Percentiles rank a stretch among this genome's conserved stretches.
phyloP scores from a whole-genome alignment of 768 basidiomycete genomes.

The Rhodotorula diobovata region DNA sequence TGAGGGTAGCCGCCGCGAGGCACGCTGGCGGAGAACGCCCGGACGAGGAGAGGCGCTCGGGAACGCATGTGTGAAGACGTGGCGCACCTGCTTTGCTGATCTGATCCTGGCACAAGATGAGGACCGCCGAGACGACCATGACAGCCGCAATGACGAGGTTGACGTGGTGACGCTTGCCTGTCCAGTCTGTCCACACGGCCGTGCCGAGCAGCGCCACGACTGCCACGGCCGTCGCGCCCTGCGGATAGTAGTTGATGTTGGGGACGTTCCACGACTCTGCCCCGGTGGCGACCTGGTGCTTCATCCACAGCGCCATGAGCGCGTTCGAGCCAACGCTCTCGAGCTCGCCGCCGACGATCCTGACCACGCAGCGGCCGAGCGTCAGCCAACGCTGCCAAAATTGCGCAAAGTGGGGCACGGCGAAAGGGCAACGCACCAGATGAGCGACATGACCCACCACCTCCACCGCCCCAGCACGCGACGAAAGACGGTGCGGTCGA shows the following conservation, averaged over 20 bases:
- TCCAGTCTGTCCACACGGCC: conserved; percentile 60
- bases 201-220: conserved; percentile 32
- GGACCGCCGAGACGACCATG: conserved; percentile 61
- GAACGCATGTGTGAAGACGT: too few species aligned
- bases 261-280: conserved; percentile 23
- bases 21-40: too few species aligned
- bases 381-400: not conserved
- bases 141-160: conserved; percentile 63
- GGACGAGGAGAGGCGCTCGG: not conserved
- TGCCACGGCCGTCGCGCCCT: conserved; percentile 38
- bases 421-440: conserved; percentile 5
- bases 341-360: conserved; percentile 29
- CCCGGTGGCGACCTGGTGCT: conserved; percentile 38
- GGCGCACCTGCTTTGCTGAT: conserved; percentile 24
- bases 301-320: conserved; percentile 23
- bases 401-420: not conserved
- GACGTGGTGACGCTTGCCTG: conserved; percentile 58
- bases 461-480: conserved; percentile 25
- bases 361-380: not conserved
- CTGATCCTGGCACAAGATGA: conserved; percentile 48
- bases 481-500: conserved; percentile 21
- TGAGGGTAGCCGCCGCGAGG: too few species aligned
- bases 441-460: conserved; percentile 16
- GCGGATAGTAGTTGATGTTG: conserved; percentile 43
- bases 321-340: conserved; percentile 14